Evolutionary conservation across 177 flowering plant genomes (phyloP), one percentile per base, ranked within the genome.

Genomic region (Vitis hybrid): DNA sequence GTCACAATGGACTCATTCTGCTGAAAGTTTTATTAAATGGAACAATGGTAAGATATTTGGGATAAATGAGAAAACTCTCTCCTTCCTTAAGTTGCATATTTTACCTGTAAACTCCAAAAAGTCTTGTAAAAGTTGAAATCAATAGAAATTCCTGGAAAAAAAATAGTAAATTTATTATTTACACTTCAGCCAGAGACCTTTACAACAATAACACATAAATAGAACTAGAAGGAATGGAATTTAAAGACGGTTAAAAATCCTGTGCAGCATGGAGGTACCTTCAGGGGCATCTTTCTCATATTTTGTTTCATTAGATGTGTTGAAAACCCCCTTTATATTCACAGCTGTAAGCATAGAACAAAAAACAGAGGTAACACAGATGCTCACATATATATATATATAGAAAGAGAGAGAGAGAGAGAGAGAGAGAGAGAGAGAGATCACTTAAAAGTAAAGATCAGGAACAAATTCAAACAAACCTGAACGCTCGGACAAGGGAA

Each of bases 51-150:
- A 32, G 13, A 56, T 55, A 2, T 3, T n/a, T 17, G 11, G 50
- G 48, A 61, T 21, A n/a, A n/a, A 6, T 15, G 30, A 23, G 52
- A 18, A 8, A 32, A 61, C 71, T 21, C 45, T 17, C 40, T 15
- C 48, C 56, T 40, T 21, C 62, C 65, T 13, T 14, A 40, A 64
- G 63, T 26, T 19, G 49, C n/a, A 66, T 61, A 34, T 62, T 56
- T 66, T 71, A 95, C 99, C 97, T 96, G 99, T 72, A 96, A 84
- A 87, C 99, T 91, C 99, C 99, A 96, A 82, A 96, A 89, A 63
- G 95, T 96, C 82, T 85, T 88, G 78, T 96, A 96, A 74, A 96
- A 96, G 84, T 96, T 96, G 91, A 96, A 92, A 84, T 96, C 99
- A 78, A 96, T 77, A 74, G 97, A 75, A 78, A 89, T 77, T 10